These are phyloP conservation scores for Pezicula carpinea DNA, from an alignment of 2,329 filamentous ascomycete genomes.

Conservation along the genomic window DNA sequence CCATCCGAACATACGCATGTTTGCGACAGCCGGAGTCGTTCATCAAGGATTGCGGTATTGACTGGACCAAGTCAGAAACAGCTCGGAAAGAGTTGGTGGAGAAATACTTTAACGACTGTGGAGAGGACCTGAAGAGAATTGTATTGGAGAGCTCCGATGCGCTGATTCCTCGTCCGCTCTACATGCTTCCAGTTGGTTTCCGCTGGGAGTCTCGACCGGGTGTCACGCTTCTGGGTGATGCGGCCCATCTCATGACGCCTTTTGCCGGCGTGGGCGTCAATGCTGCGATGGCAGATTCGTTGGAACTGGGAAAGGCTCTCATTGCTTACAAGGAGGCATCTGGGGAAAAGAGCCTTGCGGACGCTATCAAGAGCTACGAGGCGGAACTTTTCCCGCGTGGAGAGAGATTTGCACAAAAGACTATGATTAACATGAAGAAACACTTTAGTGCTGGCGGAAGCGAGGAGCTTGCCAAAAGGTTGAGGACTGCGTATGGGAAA, in stretches of 20 bases:
- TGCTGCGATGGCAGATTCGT: conserved; percentile 39
- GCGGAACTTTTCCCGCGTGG: conserved; percentile 1
- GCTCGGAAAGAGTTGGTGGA: conserved; percentile 11
- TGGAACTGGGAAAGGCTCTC: conserved; percentile 34
- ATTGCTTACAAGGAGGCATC: conserved; percentile 10
- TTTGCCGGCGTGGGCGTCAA: conserved; percentile 47
- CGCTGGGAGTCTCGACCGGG: conserved; percentile 28
- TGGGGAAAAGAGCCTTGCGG: neutral
- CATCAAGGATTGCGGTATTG: conserved; percentile 18
- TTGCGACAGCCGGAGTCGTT: conserved; percentile 19
- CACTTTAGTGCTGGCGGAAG: neutral
- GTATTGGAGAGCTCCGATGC: conserved; percentile 12
- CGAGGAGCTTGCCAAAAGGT: neutral
- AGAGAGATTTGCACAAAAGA: conserved; percentile 2
- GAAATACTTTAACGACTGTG: conserved; percentile 15
- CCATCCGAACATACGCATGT: conserved; percentile 26
- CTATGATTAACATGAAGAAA: neutral
- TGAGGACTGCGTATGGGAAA: neutral
- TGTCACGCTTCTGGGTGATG: conserved; percentile 44
- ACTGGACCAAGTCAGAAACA: conserved; percentile 11
- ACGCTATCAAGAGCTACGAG: neutral
- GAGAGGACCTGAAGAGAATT: conserved; percentile 14
- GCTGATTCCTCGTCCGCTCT: conserved; percentile 14
- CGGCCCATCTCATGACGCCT: conserved; percentile 44
- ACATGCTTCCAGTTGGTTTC: conserved; percentile 30